These are phyloP conservation scores for Hyparrhenia diplandra DNA, from an alignment of 176 grass and related monocot species.

Conservation along the genomic window DNA sequence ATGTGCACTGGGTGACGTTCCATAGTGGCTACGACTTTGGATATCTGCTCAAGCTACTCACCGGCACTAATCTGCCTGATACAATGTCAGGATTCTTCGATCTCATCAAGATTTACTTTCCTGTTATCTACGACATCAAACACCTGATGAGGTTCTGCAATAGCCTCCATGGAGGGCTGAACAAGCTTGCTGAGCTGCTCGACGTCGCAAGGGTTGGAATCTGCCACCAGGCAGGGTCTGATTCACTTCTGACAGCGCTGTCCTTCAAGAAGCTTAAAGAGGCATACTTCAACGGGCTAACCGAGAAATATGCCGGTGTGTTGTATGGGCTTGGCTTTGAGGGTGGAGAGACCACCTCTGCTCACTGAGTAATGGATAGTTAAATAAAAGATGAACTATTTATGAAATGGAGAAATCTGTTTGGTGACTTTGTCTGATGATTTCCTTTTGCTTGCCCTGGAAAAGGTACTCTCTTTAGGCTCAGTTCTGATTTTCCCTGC, in stretches of 20 bases:
- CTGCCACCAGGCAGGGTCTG: constrained; percentile 64
- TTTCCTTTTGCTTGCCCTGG: constrained; percentile 26
- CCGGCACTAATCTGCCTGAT: constrained; percentile 36
- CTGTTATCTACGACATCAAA: constrained; percentile 60
- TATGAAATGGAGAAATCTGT: constrained; percentile 33
- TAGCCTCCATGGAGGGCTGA: constrained; percentile 55
- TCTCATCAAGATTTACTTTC: constrained; percentile 68
- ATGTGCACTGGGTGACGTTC: constrained; percentile 62
- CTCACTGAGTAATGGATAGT: constrained; percentile 57
- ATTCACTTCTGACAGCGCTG: constrained; percentile 54
- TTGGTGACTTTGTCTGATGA: constrained; percentile 36
- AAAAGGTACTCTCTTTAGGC: constrained; percentile 12
- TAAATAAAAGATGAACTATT: constrained; percentile 54
- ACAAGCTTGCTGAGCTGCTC: constrained; percentile 63
- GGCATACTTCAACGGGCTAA: constrained; percentile 58
- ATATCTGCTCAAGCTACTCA: constrained; percentile 58
- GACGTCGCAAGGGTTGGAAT: constrained; percentile 56
- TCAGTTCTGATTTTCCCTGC: background rate
- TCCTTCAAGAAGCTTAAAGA: constrained; percentile 66
- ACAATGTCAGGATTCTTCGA: constrained; percentile 43
- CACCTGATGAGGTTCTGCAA: constrained; percentile 65
- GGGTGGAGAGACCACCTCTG: constrained; percentile 48
- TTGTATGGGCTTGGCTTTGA: constrained; percentile 70
- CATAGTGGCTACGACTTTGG: constrained; percentile 69
- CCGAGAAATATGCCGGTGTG: constrained; percentile 62